A percentile compares a stretch with the other conserved stretches of the same genome.
Evolutionary conservation across 1,284 basidiomycete genomes (phyloP).

Genomic region (Apiotrichum montevideense): DNA sequence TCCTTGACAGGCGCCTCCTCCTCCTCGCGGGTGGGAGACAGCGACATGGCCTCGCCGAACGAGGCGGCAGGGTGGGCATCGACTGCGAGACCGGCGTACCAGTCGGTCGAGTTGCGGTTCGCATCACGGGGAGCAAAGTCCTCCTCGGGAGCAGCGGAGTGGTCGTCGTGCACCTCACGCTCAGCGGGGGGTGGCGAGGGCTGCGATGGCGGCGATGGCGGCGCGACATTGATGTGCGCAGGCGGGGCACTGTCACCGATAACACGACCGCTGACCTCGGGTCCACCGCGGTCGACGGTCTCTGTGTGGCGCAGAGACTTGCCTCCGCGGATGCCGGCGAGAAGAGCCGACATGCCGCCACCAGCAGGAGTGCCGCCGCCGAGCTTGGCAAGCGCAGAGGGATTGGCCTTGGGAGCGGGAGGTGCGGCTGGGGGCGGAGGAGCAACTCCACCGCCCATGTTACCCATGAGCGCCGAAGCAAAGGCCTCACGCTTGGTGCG

Average conservation of each 20-base stretch:
- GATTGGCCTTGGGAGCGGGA: slow-evolving; percentile 42
- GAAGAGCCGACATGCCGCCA: slow-evolving; percentile 54
- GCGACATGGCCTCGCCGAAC: slow-evolving; percentile 17
- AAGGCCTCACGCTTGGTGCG: slow-evolving; percentile 64
- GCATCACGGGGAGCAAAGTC: slow-evolving; percentile 35
- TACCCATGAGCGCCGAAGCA: slow-evolving; percentile 69
- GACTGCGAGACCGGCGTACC: slow-evolving; percentile 82
- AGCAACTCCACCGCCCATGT: slow-evolving; percentile 18
- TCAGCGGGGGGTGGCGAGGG: background rate
- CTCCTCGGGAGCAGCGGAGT: slow-evolving; percentile 17
- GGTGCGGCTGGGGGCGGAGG: slow-evolving; percentile 40
- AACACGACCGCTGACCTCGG: slow-evolving; percentile 63
- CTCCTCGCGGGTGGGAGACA: slow-evolving; percentile 29
- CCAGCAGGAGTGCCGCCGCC: slow-evolving; percentile 47
- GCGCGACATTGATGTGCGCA: slow-evolving; percentile 48
- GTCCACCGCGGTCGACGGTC: slow-evolving; percentile 76
- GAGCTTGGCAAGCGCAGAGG: slow-evolving; percentile 46
- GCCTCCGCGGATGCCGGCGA: slow-evolving; percentile 73
- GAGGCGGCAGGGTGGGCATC: slow-evolving; percentile 51
- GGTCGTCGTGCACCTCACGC: background rate
- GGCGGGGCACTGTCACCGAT: slow-evolving; percentile 70
- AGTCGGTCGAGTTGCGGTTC: slow-evolving; percentile 80
- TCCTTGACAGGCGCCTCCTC: slow-evolving; percentile 11
- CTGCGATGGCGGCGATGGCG: slow-evolving; percentile 38
- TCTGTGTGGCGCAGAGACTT: slow-evolving; percentile 72